These are phyloP conservation scores for Citrus medica DNA, from an alignment of 345 rosid species.

Conservation along the genomic window DNA sequence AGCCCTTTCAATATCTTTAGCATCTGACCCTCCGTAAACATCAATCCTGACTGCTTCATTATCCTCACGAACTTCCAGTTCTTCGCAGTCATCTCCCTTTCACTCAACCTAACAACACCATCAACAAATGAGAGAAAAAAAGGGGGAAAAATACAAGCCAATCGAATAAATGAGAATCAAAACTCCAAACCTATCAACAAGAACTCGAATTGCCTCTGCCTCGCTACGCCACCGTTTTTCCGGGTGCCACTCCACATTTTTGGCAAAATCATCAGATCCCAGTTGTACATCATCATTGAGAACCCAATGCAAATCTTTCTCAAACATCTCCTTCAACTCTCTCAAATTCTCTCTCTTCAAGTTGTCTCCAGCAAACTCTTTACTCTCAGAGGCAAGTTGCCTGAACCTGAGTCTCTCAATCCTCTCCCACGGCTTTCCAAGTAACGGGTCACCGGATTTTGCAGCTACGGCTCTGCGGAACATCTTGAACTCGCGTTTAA, in stretches of 20 bases:
- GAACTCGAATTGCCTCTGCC: slow-evolving; percentile 60
- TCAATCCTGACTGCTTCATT: slow-evolving; percentile 86
- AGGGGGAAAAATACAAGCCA: background rate
- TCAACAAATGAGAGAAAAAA: background rate
- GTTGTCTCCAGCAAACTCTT: slow-evolving; percentile 40
- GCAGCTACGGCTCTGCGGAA: slow-evolving; percentile 42
- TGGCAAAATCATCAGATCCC: slow-evolving; percentile 30
- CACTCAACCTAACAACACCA: slow-evolving; percentile 53
- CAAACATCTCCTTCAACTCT: slow-evolving; percentile 65
- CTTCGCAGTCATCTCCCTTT: slow-evolving; percentile 54
- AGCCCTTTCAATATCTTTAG: slow-evolving; percentile 72
- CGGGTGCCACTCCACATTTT: slow-evolving; percentile 37
- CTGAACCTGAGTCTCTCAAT: slow-evolving; percentile 53
- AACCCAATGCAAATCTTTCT: slow-evolving; percentile 78
- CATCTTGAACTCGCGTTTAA: slow-evolving; percentile 62
- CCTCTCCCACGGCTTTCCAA: slow-evolving; percentile 92
- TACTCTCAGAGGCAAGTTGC: slow-evolving; percentile 48
- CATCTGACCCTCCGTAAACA: slow-evolving; percentile 78
- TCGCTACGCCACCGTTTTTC: slow-evolving; percentile 59
- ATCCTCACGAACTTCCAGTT: slow-evolving; percentile 92
- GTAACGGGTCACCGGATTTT: slow-evolving; percentile 24
- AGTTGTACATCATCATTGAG: slow-evolving; percentile 72
- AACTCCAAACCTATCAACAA: slow-evolving; percentile 57
- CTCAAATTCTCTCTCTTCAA: slow-evolving; percentile 53
- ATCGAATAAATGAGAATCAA: background rate